Percentiles rank a stretch among this genome's conserved stretches.
These are phyloP conservation scores for Podospora didyma DNA, from an alignment of 495 filamentous ascomycete genomes.

Conservation along the genomic window DNA sequence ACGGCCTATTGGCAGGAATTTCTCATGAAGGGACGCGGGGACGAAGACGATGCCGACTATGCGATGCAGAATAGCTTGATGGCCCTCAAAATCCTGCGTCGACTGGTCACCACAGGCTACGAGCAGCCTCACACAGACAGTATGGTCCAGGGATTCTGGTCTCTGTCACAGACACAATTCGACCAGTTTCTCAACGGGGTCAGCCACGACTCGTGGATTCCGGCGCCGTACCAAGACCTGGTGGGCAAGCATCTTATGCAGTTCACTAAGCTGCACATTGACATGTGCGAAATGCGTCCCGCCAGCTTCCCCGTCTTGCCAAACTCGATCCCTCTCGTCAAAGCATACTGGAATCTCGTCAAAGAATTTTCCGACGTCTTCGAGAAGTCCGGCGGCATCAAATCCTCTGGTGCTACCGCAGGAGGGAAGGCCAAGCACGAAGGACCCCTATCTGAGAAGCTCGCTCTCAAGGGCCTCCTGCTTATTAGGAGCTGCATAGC, in stretches of 20 bases:
- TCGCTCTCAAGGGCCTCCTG: slow-evolving; percentile 75
- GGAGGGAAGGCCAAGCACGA: slow-evolving; percentile 50
- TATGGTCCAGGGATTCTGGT: slow-evolving; percentile 75
- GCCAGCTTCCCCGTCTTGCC: slow-evolving; percentile 78
- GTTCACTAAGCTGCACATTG: slow-evolving; percentile 84
- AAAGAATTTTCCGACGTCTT: slow-evolving; percentile 70
- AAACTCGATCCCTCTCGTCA: slow-evolving; percentile 67
- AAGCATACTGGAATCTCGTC: slow-evolving; percentile 79
- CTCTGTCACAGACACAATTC: slow-evolving; percentile 64
- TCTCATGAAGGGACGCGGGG: slow-evolving; percentile 43
- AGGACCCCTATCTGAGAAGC: slow-evolving; percentile 63
- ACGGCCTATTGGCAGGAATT: slow-evolving; percentile 65
- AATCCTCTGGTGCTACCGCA: slow-evolving; percentile 40
- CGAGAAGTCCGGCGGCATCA: slow-evolving; percentile 45
- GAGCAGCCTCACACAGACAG: slow-evolving; percentile 74
- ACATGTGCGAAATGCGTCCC: slow-evolving; percentile 72
- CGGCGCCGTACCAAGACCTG: slow-evolving; percentile 41
- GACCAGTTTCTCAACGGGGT: slow-evolving; percentile 58
- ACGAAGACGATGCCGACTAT: slow-evolving; percentile 55
- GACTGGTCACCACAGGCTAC: slow-evolving; percentile 77
- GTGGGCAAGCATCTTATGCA: slow-evolving; percentile 86
- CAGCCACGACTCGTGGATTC: slow-evolving; percentile 44
- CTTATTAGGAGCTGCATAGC: slow-evolving; percentile 78
- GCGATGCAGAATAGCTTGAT: slow-evolving; percentile 70
- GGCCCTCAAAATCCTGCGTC: slow-evolving; percentile 72